Evolutionary conservation across 2,329 filamentous ascomycete species (phyloP).

Genomic region (Truncatella angustata): DNA sequence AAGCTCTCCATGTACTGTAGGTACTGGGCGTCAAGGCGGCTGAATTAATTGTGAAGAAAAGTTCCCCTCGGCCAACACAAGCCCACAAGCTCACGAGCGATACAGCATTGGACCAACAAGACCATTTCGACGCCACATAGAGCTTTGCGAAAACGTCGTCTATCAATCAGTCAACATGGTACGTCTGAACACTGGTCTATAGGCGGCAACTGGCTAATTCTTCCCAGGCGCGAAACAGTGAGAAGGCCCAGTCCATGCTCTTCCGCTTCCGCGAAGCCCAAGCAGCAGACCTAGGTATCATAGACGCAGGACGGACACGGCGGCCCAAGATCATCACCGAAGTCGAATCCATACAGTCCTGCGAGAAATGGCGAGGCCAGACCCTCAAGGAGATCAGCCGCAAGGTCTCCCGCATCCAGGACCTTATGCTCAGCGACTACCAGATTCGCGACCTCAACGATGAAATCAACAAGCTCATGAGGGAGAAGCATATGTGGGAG

Average conservation of each 20-base stretch:
- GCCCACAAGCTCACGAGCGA: neutral
- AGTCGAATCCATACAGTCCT: constrained; percentile 77
- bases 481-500: constrained; percentile 99
- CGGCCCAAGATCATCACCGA: constrained; percentile 90
- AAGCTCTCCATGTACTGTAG: neutral
- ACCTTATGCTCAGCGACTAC: constrained; percentile 86
- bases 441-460: constrained; percentile 98
- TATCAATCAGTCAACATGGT: constrained; percentile 25
- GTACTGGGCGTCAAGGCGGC: too few relatives aligned
- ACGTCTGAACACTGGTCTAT: constrained; percentile 2
- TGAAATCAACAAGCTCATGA: constrained; percentile 98
- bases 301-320: constrained; percentile 85
- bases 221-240: constrained; percentile 83
- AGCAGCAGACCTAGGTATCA: constrained; percentile 92
- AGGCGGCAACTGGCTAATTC: constrained; percentile 6
- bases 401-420: constrained; percentile 95
- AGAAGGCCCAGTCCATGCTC: constrained; percentile 99
- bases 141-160: neutral
- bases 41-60: constrained; percentile 1
- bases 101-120: neutral
- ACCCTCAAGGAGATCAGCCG: constrained; percentile 96
- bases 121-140: neutral
- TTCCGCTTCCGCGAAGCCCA: constrained; percentile 98
- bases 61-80: neutral
- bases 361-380: constrained; percentile 98